Conservation (phyloP, 176 grass and related monocot genomes). For the Oryza glaberrima region DNA sequence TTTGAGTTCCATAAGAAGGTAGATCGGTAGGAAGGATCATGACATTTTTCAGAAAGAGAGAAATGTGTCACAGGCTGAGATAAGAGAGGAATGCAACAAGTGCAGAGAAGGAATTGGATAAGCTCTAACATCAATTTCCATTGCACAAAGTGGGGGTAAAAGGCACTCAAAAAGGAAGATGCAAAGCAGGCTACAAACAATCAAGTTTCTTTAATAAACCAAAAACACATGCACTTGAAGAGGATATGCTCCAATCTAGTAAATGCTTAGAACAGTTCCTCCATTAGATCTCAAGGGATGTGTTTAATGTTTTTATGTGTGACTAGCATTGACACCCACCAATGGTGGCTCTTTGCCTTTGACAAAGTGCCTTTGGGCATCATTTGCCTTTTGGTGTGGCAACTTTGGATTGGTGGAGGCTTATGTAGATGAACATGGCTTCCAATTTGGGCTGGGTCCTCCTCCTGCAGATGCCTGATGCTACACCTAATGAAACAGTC, state of each 20-base stretch:
- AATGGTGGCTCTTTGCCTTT: slow-evolving; percentile 47
- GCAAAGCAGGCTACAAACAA: slow-evolving; percentile 32
- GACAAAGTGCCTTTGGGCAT: slow-evolving; percentile 50
- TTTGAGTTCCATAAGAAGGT: slow-evolving; percentile 33
- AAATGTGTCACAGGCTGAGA: slow-evolving; percentile 17
- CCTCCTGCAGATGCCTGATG: slow-evolving; percentile 3
- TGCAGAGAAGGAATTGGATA: slow-evolving; percentile 48
- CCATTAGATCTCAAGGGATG: slow-evolving; percentile 41
- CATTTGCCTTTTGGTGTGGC: slow-evolving; percentile 44
- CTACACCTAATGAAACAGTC: background rate
- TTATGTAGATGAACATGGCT: slow-evolving; percentile 44
- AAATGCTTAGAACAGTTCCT: slow-evolving; percentile 45
- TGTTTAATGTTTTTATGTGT: background rate
- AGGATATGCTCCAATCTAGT: slow-evolving; percentile 48
- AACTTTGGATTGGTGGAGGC: slow-evolving; percentile 48
- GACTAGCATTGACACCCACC: slow-evolving; percentile 45
- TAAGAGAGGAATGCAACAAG: slow-evolving; percentile 8
- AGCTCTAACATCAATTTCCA: slow-evolving; percentile 43
- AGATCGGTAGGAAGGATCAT: slow-evolving; percentile 22
- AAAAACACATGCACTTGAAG: slow-evolving; percentile 36
- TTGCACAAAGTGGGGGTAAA: slow-evolving; percentile 10
- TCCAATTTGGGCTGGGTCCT: slow-evolving; percentile 16
- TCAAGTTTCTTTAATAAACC: slow-evolving; percentile 33
- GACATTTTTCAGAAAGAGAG: slow-evolving; percentile 28
- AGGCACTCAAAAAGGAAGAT: slow-evolving; percentile 43